Base-by-base conservation (phyloP, 768 basidiomycete species). In the Cyathus striatus region DNA sequence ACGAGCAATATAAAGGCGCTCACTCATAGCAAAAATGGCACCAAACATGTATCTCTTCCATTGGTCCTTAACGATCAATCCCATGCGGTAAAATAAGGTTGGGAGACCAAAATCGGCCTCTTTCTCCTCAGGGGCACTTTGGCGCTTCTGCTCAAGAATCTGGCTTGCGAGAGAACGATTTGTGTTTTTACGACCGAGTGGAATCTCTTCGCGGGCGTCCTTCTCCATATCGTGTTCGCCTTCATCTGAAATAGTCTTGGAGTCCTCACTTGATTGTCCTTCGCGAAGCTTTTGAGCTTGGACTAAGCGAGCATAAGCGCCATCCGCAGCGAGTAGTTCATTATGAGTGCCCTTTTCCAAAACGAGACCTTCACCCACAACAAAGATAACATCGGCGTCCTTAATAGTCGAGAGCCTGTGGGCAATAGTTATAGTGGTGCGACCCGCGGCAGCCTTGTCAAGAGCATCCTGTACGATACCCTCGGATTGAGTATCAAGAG, bases 401-500 rank as follows among this genome's bases (percentile, higher is more conserved):
- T 85, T 88, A 70, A 92, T 86, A 10, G 89, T 92, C 2, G 86
- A 87, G 1, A 87, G 70, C 50, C 86, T 77, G 50, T 87, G 86
- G 22, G 88, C 84, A 42, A 89, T 86, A 5, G 85, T 86, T 60
- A 89, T 86, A 0, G 85, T 87, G 9, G 86, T 88, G 40, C 86
- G 82, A 35, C 83, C 87, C 34, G 78, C 75, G 20, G 87, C 70
- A 49, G 90, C 90, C 61, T 90, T 90, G 59, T 95, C 90, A 41
- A 93, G 60, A 18, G 90, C 91, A 59, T 93, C 86, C 63, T 93
- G 91, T 0, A 95, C 91, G 45, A 93, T 73, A 45, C 89, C 90
- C 56, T 86, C 83, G 2, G 86, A 87, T 51, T 86, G 87, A 0
- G 90, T 90, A 63, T 93, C 91, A n/a, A 93, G 73, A 26, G 90